Conservation (phyloP, 352 stramenopile genomes). For the Phytophthora litchii region DNA sequence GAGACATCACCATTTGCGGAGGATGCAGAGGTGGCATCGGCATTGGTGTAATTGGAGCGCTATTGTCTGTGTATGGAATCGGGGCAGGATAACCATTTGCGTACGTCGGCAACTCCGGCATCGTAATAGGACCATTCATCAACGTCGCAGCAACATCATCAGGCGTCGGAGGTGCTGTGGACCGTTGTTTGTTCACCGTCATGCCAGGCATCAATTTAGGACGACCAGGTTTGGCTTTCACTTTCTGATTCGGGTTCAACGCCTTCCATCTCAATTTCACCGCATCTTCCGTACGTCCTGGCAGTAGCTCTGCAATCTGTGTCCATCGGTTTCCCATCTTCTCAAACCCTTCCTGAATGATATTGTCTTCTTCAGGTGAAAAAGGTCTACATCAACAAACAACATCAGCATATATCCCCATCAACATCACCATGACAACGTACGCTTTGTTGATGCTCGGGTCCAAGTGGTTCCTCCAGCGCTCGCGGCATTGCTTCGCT, state of each 20-base stretch:
- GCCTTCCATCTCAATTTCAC: conserved; percentile 88
- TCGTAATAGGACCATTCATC: conserved; percentile 41
- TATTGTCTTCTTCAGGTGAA: conserved; percentile 92
- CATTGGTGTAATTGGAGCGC: conserved; percentile 23
- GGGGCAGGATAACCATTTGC: conserved; percentile 22
- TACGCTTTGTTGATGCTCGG: conserved; percentile 91
- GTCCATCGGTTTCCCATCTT: conserved; percentile 95
- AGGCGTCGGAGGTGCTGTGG: conserved; percentile 49
- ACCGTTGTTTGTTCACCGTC: conserved; percentile 51
- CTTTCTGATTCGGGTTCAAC: conserved; percentile 67
- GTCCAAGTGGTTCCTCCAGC: conserved; percentile 97
- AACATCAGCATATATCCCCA: conserved; percentile 1
- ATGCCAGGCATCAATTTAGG: conserved; percentile 65
- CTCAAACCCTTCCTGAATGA: conserved; percentile 92
- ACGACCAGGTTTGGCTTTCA: conserved; percentile 62
- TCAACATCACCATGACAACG: conserved; percentile 7
- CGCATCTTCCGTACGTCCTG: conserved; percentile 86
- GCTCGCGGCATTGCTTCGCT: conserved; percentile 95
- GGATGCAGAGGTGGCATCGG: conserved; percentile 31
- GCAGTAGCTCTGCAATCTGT: conserved; percentile 89
- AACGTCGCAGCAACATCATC: conserved; percentile 60
- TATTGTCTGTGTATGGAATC: conserved; percentile 28
- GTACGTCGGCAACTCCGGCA: conserved; percentile 31
- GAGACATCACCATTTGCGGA: conserved; percentile 28
- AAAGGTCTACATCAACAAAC: conserved; percentile 51